Evolutionary conservation across 371 early-diverging fungal genomes (phyloP).

Genomic region (Smittium culicis): DNA sequence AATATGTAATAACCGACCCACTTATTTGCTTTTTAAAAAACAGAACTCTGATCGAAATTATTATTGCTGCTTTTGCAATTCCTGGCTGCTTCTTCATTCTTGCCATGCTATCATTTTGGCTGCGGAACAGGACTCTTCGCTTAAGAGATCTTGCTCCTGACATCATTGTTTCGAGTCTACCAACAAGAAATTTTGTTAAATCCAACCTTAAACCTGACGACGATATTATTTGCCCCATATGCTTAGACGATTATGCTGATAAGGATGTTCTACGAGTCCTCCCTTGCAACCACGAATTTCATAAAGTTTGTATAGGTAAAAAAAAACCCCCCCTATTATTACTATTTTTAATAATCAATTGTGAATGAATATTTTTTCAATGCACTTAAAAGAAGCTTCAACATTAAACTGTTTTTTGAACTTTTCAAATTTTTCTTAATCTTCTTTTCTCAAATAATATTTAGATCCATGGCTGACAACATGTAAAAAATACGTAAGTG

Average conservation of each 20-base stretch:
- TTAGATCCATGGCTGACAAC: background rate
- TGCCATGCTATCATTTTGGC: conserved; percentile 30
- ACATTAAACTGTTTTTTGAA: background rate
- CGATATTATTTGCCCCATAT: conserved; percentile 77
- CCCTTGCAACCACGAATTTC: conserved; percentile 84
- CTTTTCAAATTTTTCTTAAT: background rate
- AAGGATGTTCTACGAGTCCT: conserved; percentile 63
- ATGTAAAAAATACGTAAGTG: background rate
- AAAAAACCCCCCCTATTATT: background rate
- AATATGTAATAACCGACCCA: background rate
- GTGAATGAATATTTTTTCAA: too few species aligned
- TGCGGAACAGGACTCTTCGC: conserved; percentile 42
- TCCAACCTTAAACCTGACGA: conserved; percentile 25
- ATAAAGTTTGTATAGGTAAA: conserved; percentile 65
- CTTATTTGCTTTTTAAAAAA: background rate
- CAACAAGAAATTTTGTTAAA: conserved; percentile 38
- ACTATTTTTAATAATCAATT: too few species aligned
- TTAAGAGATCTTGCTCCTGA: conserved; percentile 48
- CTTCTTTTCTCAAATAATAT: background rate
- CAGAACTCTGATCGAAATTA: conserved; percentile 8
- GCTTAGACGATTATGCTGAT: conserved; percentile 74
- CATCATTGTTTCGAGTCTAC: conserved; percentile 44
- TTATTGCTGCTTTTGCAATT: conserved; percentile 1
- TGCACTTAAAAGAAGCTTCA: too few species aligned
- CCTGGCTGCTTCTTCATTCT: conserved; percentile 3